A percentile compares a stretch with the other conserved stretches of the same genome.
These are phyloP conservation scores for Pseudozyma tsukubaensis DNA, from an alignment of 1,284 basidiomycete genomes.

Conservation along the genomic window DNA sequence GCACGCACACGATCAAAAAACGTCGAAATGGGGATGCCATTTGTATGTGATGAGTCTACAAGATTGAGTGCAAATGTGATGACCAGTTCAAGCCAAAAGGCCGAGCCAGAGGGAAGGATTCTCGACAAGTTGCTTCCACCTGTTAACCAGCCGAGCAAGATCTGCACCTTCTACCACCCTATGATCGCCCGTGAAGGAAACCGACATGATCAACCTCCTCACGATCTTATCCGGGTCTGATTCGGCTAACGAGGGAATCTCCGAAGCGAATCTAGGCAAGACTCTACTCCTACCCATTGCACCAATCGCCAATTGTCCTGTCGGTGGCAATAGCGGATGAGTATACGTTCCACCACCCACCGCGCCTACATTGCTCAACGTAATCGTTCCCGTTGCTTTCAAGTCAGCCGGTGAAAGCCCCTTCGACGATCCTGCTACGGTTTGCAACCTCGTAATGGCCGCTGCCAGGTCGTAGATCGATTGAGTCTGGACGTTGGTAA, in stretches of 20 bases:
- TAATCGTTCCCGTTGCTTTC: conserved; percentile 75
- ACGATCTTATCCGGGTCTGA: conserved; percentile 40
- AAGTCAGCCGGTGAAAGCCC: conserved; percentile 30
- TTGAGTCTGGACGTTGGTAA: conserved; percentile 75
- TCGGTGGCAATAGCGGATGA: conserved; percentile 78
- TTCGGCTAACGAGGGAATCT: conserved; percentile 30
- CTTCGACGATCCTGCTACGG: conserved; percentile 21
- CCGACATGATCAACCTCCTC: conserved; percentile 51
- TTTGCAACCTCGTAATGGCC: conserved; percentile 48
- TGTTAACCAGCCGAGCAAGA: conserved; percentile 87
- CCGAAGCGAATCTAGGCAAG: conserved; percentile 52
- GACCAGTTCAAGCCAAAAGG: conserved; percentile 66
- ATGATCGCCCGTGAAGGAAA: conserved; percentile 78
- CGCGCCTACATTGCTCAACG: conserved; percentile 77
- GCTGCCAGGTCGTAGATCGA: conserved; percentile 75
- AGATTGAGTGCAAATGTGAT: background rate
- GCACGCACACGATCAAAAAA: background rate
- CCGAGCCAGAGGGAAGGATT: conserved; percentile 79
- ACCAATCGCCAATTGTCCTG: conserved; percentile 89
- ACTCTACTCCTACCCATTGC: conserved; percentile 75
- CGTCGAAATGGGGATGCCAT: background rate
- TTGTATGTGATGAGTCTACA: background rate
- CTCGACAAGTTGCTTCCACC: conserved; percentile 87
- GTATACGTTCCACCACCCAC: conserved; percentile 59
- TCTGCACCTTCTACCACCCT: conserved; percentile 92